A percentile compares a stretch with the other conserved stretches of the same genome.
Conservation (phyloP, 2,329 filamentous ascomycete species). For the Fusarium camptoceras region DNA sequence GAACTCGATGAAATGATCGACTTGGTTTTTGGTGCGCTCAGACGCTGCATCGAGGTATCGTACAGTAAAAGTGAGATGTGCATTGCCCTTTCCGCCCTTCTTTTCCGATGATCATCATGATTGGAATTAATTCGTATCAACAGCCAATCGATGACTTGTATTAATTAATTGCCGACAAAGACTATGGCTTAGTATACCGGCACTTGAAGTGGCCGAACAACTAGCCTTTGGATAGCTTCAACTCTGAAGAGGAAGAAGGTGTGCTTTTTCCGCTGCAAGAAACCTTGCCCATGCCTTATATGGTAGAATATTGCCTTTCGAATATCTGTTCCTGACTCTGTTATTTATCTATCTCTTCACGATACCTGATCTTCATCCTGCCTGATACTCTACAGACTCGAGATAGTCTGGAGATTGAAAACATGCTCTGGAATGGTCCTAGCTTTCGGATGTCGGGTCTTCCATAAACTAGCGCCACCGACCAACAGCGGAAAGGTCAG, state of each 20-base stretch:
- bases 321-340: slow-evolving; percentile 2
- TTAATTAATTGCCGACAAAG: neutral
- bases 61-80: neutral
- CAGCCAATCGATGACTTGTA: neutral
- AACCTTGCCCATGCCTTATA: neutral
- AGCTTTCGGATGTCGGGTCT: slow-evolving; percentile 42
- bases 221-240: neutral
- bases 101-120: slow-evolving; percentile 3
- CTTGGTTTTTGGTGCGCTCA: neutral
- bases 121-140: slow-evolving; percentile 4
- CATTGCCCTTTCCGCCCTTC: neutral
- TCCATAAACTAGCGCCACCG: slow-evolving; percentile 42
- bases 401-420: neutral
- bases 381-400: neutral
- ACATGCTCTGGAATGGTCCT: slow-evolving; percentile 18
- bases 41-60: neutral
- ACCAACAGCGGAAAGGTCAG: slow-evolving; percentile 38
- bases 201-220: neutral
- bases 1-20: neutral
- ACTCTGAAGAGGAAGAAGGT: neutral
- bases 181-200: neutral
- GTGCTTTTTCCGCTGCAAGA: neutral
- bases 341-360: neutral
- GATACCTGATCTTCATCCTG: neutral
- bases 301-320: neutral